These are phyloP conservation scores for Clausena lansium DNA, from an alignment of 345 rosid species.

Conservation along the genomic window DNA sequence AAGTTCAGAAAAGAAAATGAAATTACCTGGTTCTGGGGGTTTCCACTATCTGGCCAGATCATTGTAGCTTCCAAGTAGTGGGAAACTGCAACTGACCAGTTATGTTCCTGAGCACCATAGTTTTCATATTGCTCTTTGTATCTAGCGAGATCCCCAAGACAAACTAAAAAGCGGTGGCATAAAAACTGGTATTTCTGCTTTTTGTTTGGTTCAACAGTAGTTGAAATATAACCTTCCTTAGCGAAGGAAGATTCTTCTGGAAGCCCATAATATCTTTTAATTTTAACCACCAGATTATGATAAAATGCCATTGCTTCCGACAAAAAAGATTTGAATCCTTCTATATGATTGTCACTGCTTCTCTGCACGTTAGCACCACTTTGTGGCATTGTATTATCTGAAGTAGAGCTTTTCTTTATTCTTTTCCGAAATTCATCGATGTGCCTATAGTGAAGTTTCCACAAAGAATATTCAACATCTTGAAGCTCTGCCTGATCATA, in stretches of 20 bases:
- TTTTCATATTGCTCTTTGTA: constrained; percentile 68
- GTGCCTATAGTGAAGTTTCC: constrained; percentile 85
- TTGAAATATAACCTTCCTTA: constrained; percentile 16
- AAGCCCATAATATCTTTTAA: constrained; percentile 41
- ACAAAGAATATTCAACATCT: constrained; percentile 76
- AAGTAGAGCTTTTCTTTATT: constrained; percentile 40
- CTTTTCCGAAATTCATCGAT: constrained; percentile 88
- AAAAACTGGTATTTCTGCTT: constrained; percentile 53
- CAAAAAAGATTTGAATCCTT: constrained; percentile 65
- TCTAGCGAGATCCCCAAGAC: constrained; percentile 94
- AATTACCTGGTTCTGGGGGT: constrained; percentile 88
- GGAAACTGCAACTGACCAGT: constrained; percentile 83
- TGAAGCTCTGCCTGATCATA: constrained; percentile 57
- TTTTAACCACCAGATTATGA: constrained; percentile 43
- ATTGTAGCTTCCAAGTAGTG: constrained; percentile 73
- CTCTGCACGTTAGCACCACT: constrained; percentile 17
- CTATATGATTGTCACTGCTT: constrained; percentile 31
- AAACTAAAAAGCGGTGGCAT: constrained; percentile 77
- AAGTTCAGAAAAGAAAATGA: neutral
- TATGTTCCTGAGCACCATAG: constrained; percentile 33
- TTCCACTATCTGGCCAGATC: constrained; percentile 85
- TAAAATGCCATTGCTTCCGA: constrained; percentile 59
- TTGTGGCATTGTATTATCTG: constrained; percentile 21
- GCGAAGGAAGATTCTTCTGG: constrained; percentile 41
- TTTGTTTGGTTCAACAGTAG: constrained; percentile 37